phyloP scores from a whole-genome alignment of 164 flowering plant genomes.

The Vitis labrusca region DNA sequence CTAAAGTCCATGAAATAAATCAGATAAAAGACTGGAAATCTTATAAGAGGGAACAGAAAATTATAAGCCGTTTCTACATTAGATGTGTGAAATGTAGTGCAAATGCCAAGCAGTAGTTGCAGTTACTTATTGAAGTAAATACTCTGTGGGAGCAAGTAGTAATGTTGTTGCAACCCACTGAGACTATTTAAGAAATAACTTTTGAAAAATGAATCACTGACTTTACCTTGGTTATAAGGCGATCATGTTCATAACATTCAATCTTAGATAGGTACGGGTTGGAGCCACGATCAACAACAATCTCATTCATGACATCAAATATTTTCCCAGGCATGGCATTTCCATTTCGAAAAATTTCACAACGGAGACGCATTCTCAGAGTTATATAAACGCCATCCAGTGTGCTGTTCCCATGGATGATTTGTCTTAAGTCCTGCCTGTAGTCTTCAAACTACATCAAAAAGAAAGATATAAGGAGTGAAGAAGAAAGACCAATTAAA shows the following conservation, averaged over 20 bases:
- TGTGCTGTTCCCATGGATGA: constrained; percentile 89
- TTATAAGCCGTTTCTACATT: neutral
- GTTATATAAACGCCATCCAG: constrained; percentile 94
- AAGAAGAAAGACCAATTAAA: neutral
- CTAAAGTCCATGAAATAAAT: constrained; percentile 29
- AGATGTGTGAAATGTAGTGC: neutral
- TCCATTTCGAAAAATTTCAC: constrained; percentile 92
- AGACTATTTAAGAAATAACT: neutral
- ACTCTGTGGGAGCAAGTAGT: no score
- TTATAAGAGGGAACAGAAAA: neutral
- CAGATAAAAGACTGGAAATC: neutral
- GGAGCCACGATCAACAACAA: constrained; percentile 98
- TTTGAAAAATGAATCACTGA: neutral
- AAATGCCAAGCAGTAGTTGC: neutral
- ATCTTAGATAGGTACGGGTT: constrained; percentile 98
- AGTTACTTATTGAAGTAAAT: neutral
- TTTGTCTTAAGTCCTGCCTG: constrained; percentile 75
- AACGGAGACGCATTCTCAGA: constrained; percentile 89
- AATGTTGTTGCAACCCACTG: neutral
- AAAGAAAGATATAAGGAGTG: constrained; percentile 8
- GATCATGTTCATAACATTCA: constrained; percentile 94
- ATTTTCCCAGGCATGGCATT: constrained; percentile 94
- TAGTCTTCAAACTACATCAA: constrained; percentile 72
- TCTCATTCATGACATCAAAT: constrained; percentile 91
- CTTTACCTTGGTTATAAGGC: constrained; percentile 91